These are phyloP conservation scores for Henningerozyma blattae DNA, from an alignment of 805 yeast genomes.

Conservation along the genomic window DNA sequence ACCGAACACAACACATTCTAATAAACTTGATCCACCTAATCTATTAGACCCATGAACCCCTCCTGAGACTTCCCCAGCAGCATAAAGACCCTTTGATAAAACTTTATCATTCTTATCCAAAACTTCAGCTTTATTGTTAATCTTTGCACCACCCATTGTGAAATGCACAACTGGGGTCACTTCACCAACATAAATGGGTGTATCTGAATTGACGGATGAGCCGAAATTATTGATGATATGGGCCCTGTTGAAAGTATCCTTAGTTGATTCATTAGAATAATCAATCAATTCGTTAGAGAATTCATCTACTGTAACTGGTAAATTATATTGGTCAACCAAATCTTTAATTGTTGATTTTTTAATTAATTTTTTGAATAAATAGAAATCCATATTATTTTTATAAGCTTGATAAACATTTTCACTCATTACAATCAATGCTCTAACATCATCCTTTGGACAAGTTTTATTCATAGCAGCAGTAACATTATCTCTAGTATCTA, in stretches of 20 bases:
- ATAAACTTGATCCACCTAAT: conserved; percentile 44
- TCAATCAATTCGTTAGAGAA: conserved; percentile 13
- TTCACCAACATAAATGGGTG: conserved; percentile 34
- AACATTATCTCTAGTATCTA: conserved; percentile 41
- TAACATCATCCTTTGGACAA: conserved; percentile 19
- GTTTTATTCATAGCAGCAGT: conserved; percentile 30
- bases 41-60: conserved; percentile 58
- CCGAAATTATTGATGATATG: conserved; percentile 24
- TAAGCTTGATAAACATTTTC: conserved; percentile 34
- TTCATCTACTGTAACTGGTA: conserved; percentile 12
- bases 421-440: conserved; percentile 29
- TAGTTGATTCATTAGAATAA: conserved; percentile 12
- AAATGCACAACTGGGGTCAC: conserved; percentile 55
- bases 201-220: conserved; percentile 8
- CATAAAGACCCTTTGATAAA: conserved; percentile 37
- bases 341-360: conserved; percentile 21
- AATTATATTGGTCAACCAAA: conserved; percentile 15
- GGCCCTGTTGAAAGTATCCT: conserved; percentile 28
- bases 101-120: conserved; percentile 21
- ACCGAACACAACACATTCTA: conserved; percentile 54
- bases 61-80: conserved; percentile 58
- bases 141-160: conserved; percentile 57
- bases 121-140: conserved; percentile 36
- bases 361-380: conserved; percentile 29
- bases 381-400: conserved; percentile 40